Conservation (phyloP, 108 stramenopile species). For the Skeletonema marinoi region DNA sequence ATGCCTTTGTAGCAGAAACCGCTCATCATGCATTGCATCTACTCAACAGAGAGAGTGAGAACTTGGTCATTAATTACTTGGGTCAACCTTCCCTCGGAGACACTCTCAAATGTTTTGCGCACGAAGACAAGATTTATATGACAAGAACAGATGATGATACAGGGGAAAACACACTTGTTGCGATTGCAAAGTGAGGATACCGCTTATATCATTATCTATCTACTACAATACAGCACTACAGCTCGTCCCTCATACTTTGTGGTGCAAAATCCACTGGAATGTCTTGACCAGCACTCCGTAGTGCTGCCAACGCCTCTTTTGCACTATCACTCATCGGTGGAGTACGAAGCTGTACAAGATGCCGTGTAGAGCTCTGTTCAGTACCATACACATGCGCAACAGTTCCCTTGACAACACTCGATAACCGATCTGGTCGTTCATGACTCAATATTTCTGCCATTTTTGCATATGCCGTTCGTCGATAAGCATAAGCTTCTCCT, state of each 20-base stretch:
- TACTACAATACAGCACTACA: not conserved
- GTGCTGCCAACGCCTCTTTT: conserved; percentile 48
- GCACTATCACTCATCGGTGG: conserved; percentile 66
- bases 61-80: not conserved
- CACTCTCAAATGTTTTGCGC: not conserved
- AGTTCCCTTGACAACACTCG: conserved; percentile 29
- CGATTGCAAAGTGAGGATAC: not conserved
- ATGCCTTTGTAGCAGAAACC: not conserved
- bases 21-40: not conserved
- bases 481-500: conserved; percentile 79
- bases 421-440: conserved; percentile 51
- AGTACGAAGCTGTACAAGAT: conserved; percentile 63
- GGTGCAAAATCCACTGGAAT: conserved; percentile 61
- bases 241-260: conserved; percentile 10
- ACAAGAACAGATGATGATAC: not conserved
- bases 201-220: not conserved
- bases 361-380: conserved; percentile 50
- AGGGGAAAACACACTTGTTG: not conserved
- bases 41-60: no score
- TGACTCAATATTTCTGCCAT: conserved; percentile 60
- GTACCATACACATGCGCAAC: conserved; percentile 58
- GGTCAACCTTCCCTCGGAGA: not conserved
- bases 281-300: conserved; percentile 57
- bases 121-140: not conserved
- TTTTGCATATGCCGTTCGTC: conserved; percentile 64